Conservation (phyloP, 179 eudicot species). For the Patellifolia procumbens region DNA sequence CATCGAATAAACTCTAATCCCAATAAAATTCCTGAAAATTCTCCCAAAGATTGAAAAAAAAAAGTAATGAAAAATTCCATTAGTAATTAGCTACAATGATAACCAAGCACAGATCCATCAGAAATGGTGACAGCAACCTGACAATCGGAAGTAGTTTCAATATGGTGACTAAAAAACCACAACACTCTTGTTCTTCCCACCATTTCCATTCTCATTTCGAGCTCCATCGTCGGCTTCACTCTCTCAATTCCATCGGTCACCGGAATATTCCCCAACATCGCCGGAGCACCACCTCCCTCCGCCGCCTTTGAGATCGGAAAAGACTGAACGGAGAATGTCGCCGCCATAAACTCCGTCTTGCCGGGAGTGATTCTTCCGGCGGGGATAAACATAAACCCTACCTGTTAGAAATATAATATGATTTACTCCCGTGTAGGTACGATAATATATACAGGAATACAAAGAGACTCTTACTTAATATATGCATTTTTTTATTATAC, state of each 20-base stretch:
- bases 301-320: conserved; percentile 46
- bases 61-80: too few relatives aligned
- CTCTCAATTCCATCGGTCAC: conserved; percentile 53
- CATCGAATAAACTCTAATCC: too few relatives aligned
- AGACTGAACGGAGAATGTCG: conserved; percentile 60
- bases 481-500: too few relatives aligned
- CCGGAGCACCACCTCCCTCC: conserved; percentile 23
- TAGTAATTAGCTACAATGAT: conserved; percentile 49
- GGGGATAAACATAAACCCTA: conserved; percentile 85
- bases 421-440: too few relatives aligned
- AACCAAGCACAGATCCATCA: conserved; percentile 81
- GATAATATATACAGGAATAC: too few relatives aligned
- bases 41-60: neutral
- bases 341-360: conserved; percentile 56
- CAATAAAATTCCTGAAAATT: neutral
- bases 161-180: conserved; percentile 62
- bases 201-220: conserved; percentile 67
- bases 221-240: conserved; percentile 63
- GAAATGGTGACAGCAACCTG: conserved; percentile 48
- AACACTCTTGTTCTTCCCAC: conserved; percentile 69
- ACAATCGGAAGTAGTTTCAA: conserved; percentile 49
- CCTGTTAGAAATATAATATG: too few relatives aligned
- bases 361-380: conserved; percentile 66
- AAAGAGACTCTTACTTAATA: too few relatives aligned
- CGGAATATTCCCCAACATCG: conserved; percentile 19